These are phyloP conservation scores for Brassica nigra DNA, from an alignment of 345 rosid species.

Conservation along the genomic window DNA sequence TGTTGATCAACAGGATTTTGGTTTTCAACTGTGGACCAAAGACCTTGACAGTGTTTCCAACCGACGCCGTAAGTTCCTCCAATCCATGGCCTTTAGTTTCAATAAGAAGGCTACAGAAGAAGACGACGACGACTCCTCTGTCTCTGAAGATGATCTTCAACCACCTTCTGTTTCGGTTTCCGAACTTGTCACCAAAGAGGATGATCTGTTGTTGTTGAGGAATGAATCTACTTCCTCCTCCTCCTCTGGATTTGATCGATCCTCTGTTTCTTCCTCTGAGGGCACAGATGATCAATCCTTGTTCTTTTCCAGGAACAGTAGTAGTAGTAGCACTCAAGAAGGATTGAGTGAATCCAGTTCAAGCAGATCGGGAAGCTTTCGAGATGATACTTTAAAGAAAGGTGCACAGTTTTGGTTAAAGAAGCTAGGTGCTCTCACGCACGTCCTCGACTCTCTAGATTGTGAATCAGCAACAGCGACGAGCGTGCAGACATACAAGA, in stretches of 20 bases:
- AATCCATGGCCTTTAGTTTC: slow-evolving; percentile 47
- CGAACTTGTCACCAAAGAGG: slow-evolving; percentile 8
- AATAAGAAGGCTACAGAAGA: slow-evolving; percentile 6
- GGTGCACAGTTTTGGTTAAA: slow-evolving; percentile 42
- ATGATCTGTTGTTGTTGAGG: slow-evolving; percentile 39
- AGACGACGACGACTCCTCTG: neutral
- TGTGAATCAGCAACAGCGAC: slow-evolving; percentile 33
- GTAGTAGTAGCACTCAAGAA: neutral
- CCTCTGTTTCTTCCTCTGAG: slow-evolving; percentile 29
- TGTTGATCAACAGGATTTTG: slow-evolving; percentile 23
- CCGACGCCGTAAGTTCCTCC: slow-evolving; percentile 48
- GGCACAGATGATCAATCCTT: slow-evolving; percentile 17
- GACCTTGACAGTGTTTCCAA: slow-evolving; percentile 45
- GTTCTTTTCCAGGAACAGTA: slow-evolving; percentile 12
- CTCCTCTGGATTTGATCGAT: slow-evolving; percentile 42
- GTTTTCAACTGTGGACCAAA: slow-evolving; percentile 45
- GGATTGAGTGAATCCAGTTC: slow-evolving; percentile 33
- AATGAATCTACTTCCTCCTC: slow-evolving; percentile 45
- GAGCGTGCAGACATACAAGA: slow-evolving; percentile 47
- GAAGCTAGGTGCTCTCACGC: slow-evolving; percentile 49
- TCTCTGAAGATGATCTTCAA: neutral
- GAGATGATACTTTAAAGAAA: slow-evolving; percentile 30
- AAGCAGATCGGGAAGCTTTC: slow-evolving; percentile 28
- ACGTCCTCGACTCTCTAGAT: slow-evolving; percentile 39
- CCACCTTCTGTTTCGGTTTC: neutral